Conservation (phyloP, 257 asterid species). For the Cinchona pubescens region DNA sequence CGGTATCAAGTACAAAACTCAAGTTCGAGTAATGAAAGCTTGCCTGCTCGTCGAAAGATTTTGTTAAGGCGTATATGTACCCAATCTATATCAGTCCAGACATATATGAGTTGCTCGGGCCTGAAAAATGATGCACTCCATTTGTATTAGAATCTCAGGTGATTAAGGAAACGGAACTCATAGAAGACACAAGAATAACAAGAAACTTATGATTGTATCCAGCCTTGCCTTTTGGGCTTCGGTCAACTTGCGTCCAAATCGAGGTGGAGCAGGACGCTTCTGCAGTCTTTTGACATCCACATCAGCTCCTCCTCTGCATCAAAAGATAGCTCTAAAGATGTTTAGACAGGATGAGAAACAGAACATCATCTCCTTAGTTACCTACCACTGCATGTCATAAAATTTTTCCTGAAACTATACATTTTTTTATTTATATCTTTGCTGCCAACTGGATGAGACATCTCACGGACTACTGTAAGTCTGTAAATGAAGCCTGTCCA, state of each 20-base stretch:
- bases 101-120: slow-evolving; percentile 93
- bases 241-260: slow-evolving; percentile 78
- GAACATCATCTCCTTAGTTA: not conserved
- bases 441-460: not conserved
- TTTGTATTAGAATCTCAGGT: not conserved
- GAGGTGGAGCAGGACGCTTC: slow-evolving; percentile 95
- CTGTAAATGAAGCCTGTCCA: not conserved
- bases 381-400: not conserved
- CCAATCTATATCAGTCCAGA: slow-evolving; percentile 99
- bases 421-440: not conserved
- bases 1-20: not conserved
- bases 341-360: not conserved
- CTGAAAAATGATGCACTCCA: slow-evolving; percentile 33
- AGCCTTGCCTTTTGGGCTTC: slow-evolving; percentile 79
- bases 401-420: not conserved
- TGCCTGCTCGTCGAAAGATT: slow-evolving; percentile 89
- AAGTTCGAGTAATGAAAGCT: slow-evolving; percentile 20
- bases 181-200: not conserved
- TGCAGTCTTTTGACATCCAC: slow-evolving; percentile 85
- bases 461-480: not conserved
- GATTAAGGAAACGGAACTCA: not conserved
- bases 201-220: not conserved
- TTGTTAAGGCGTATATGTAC: slow-evolving; percentile 71
- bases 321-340: not conserved
- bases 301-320: slow-evolving; percentile 60